Base-by-base conservation (phyloP, 129 eudicot genomes). In the Dittrichia graveolens region DNA sequence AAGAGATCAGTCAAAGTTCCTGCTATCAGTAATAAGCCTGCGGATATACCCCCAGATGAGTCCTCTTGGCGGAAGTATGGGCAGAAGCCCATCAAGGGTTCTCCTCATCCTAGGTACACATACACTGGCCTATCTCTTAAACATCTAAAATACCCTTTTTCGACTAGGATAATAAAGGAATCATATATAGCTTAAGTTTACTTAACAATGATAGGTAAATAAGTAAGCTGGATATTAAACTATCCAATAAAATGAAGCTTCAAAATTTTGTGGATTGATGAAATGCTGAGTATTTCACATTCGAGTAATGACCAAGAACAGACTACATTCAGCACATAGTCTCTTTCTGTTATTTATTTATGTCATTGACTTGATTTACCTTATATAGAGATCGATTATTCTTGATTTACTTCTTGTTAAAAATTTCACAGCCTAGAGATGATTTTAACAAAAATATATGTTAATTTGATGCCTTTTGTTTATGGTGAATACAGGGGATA, bases 1-100 rank as follows among this genome's bases (percentile, higher is more conserved):
- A 91, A 84, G 80, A 91, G 97, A 70, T 77, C 91, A 45, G 85
- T 91, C 73, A 91, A 88, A 78, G 97, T 91, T 53, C 91, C 96
- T 79, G 93, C 93, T 41, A 78, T 88, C 55, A 91, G 97, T 71
- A 82, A 82, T 80, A 91, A 91, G 81, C 84, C 88, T 38, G 97
- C 97, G 8, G 97, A 91, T 84, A 91, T 91, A 46, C 97, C 97
- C 0, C 81, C 90, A 0, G 97, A 91, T 77, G 97, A 88, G 75
- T 88, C 88, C 69, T 91, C 96, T 5, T 91, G 97, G 97, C 88
- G 97, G 71, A 91, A 91, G 76, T 88, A 91, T 56, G 97, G 97
- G 43, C 97, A 88, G 75, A 91, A 91, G 69, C 95, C 97, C 62
- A 88, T 91, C 69, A 91, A 88, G 80, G 93, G 97, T 13, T 91